phyloP scores from a whole-genome alignment of 768 basidiomycete species.

The Leccinum broughii region DNA sequence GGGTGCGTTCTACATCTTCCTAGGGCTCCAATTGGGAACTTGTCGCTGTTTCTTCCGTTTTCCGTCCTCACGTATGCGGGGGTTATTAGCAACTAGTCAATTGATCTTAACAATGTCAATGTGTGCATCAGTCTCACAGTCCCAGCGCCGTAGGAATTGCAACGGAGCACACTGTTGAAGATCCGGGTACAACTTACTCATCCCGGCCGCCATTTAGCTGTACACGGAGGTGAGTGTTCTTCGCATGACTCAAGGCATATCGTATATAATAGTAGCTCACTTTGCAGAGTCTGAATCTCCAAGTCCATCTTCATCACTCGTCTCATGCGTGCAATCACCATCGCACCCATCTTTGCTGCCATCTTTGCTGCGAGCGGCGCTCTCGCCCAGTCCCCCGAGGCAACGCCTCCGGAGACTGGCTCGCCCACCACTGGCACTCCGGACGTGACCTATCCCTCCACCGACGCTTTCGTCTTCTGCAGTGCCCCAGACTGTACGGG shows the following conservation, averaged over 20 bases:
- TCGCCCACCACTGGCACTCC: background rate
- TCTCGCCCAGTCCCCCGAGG: background rate
- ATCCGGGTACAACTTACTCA: background rate
- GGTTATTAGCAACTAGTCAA: background rate
- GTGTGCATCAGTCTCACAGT: background rate
- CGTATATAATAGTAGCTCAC: background rate
- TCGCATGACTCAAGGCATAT: background rate
- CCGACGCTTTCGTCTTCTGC: background rate
- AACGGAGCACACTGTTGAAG: background rate
- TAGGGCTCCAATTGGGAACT: background rate
- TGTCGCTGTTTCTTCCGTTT: background rate
- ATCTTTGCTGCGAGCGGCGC: background rate
- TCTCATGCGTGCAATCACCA: background rate
- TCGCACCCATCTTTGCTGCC: background rate
- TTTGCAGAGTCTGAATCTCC: background rate
- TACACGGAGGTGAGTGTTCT: background rate
- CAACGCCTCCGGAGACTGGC: background rate
- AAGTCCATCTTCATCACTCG: background rate
- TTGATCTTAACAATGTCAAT: background rate
- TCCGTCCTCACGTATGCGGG: background rate
- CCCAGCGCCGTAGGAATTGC: background rate
- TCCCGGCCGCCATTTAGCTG: background rate
- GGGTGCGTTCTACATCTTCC: background rate
- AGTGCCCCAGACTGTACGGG: constrained; percentile 6
- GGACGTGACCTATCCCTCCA: background rate